Evolutionary conservation across 2,329 filamentous ascomycete genomes (phyloP).

Genomic region (Zasmidium citrigriseum): DNA sequence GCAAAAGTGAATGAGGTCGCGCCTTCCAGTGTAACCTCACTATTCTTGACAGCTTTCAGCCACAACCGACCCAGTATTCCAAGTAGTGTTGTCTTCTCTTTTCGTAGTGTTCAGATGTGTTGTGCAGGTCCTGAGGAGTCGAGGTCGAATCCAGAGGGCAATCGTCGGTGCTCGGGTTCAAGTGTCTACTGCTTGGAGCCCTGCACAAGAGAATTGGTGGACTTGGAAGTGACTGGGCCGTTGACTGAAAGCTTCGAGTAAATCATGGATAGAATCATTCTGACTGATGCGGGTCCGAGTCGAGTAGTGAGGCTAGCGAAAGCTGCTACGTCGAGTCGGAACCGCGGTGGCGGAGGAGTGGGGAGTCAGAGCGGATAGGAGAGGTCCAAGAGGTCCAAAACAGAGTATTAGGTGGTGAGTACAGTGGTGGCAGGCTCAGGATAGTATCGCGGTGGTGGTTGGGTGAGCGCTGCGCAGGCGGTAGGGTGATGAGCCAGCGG

Average conservation of each 20-base stretch:
- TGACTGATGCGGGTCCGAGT: conserved; percentile 15
- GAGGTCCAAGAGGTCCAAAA: neutral
- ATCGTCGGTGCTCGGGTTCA: conserved; percentile 2
- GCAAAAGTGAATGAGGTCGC: neutral
- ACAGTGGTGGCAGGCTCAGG: conserved; percentile 18
- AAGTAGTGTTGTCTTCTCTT: conserved; percentile 26
- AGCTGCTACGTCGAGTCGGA: conserved; percentile 24
- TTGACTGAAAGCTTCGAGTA: conserved; percentile 23
- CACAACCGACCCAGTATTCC: conserved; percentile 19
- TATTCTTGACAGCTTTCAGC: neutral
- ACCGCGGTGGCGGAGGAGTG: conserved; percentile 24
- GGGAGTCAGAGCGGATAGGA: conserved; percentile 17
- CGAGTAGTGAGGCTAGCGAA: conserved; percentile 25
- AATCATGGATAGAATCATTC: conserved; percentile 27
- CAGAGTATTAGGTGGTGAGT: conserved; percentile 2
- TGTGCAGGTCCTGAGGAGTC: conserved; percentile 6
- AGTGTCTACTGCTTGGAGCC: conserved; percentile 21
- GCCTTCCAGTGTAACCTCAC: neutral
- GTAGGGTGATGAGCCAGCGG: conserved; percentile 4
- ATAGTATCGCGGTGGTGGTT: conserved; percentile 12
- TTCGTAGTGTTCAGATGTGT: conserved; percentile 4
- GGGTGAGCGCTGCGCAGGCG: conserved; percentile 5
- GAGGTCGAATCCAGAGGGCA: conserved; percentile 11
- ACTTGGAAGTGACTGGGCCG: conserved; percentile 30
- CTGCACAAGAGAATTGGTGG: conserved; percentile 22